Percentiles rank a stretch among this genome's conserved stretches.
Evolutionary conservation across 495 filamentous ascomycete genomes (phyloP).

Genomic region (Aspergillus carlsbadensis): DNA sequence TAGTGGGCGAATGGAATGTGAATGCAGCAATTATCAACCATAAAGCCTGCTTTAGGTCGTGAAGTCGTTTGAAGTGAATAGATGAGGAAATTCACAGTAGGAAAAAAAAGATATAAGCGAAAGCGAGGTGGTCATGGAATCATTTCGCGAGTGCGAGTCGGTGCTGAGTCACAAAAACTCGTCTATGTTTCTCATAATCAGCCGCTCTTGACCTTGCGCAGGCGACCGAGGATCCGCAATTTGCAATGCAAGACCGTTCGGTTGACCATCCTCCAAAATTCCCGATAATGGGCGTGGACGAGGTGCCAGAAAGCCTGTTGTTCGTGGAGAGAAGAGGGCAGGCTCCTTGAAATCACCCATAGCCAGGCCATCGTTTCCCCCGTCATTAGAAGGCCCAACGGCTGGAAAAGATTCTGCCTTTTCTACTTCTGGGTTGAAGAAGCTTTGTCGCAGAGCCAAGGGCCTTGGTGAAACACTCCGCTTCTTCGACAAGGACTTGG

Average conservation of each 20-base stretch:
- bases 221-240: slow-evolving; percentile 51
- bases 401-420: slow-evolving; percentile 15
- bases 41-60: slow-evolving; percentile 53
- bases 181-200: slow-evolving; percentile 55
- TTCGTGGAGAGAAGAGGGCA: slow-evolving; percentile 50
- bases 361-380: slow-evolving; percentile 34
- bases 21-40: slow-evolving; percentile 32
- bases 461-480: slow-evolving; percentile 43
- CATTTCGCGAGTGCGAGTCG: slow-evolving; percentile 24
- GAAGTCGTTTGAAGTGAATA: slow-evolving; percentile 15
- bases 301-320: slow-evolving; percentile 45
- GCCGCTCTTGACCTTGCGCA: slow-evolving; percentile 41
- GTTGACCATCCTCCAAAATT: slow-evolving; percentile 32
- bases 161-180: slow-evolving; percentile 45
- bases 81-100: slow-evolving; percentile 1
- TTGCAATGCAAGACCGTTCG: slow-evolving; percentile 28
- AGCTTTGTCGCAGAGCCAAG: slow-evolving; percentile 44
- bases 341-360: slow-evolving; percentile 37
- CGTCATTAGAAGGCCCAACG: slow-evolving; percentile 1
- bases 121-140: slow-evolving; percentile 36
- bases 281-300: slow-evolving; percentile 31
- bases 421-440: slow-evolving; percentile 30
- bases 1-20: slow-evolving; percentile 9
- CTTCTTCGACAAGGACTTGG: slow-evolving; percentile 32
- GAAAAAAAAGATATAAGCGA: slow-evolving; percentile 22